These are phyloP conservation scores for Wickerhamiella dianesei DNA, from an alignment of 805 yeast genomes.

Conservation along the genomic window DNA sequence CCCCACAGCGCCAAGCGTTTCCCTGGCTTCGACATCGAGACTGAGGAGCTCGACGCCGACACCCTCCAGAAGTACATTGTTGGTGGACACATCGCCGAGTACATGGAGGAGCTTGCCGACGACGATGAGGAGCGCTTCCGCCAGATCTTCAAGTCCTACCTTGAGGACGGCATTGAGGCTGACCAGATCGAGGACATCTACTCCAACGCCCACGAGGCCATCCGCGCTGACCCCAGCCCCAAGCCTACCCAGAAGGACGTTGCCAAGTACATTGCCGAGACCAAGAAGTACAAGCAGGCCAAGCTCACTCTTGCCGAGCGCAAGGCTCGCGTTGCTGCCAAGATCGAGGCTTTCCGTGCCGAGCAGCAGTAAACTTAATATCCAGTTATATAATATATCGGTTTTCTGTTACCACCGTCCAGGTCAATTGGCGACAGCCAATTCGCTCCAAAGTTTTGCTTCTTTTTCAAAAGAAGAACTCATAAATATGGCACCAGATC, in stretches of 20 bases:
- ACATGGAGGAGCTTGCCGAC: constrained; percentile 99
- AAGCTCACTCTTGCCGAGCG: constrained; percentile 90
- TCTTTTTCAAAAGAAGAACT: too few species aligned
- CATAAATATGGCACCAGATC: too few species aligned
- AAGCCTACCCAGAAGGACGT: constrained; percentile 85
- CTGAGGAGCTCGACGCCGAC: constrained; percentile 97
- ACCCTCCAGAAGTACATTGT: constrained; percentile 96
- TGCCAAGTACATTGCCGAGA: constrained; percentile 96
- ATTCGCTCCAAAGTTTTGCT: too few species aligned
- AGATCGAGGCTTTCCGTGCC: constrained; percentile 64
- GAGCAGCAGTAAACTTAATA: constrained; percentile 15
- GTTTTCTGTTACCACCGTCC: neutral
- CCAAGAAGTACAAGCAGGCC: constrained; percentile 78
- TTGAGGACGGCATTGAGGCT: constrained; percentile 94
- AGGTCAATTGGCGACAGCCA: neutral
- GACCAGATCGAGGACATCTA: constrained; percentile 93
- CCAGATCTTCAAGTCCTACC: constrained; percentile 89
- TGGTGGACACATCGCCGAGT: constrained; percentile 99
- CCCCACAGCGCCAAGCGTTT: constrained; percentile 99
- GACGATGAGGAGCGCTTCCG: constrained; percentile 99
- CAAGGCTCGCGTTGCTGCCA: constrained; percentile 74
- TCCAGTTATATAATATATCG: neutral
- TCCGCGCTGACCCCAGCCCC: constrained; percentile 91
- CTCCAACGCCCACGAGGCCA: constrained; percentile 84
- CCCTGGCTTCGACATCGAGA: constrained; percentile 99